Conservation (phyloP, 345 rosid genomes). For the Populus euphratica region DNA sequence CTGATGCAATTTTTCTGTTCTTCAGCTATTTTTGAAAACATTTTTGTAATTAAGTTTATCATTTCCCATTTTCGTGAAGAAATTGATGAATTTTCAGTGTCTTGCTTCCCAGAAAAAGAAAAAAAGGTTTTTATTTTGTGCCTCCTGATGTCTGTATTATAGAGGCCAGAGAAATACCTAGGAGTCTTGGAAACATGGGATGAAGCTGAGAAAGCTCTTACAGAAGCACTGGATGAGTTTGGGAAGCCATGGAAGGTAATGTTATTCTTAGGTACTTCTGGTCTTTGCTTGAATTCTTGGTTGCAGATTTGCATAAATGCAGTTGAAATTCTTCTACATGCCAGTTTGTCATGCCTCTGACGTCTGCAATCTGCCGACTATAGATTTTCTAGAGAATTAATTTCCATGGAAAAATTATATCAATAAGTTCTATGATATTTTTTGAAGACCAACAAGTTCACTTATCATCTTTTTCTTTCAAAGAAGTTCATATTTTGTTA, state of each 20-base stretch:
- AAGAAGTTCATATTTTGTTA: too few relatives aligned
- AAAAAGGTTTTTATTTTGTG: neutral
- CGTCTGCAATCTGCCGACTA: neutral
- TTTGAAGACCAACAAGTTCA: too few relatives aligned
- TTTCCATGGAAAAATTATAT: too few relatives aligned
- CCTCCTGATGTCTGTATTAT: slow-evolving; percentile 16
- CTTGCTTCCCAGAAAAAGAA: neutral
- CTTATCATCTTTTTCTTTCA: too few relatives aligned
- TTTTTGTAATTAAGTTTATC: neutral
- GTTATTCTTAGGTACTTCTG: neutral
- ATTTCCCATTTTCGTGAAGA: neutral
- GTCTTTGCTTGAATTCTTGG: neutral
- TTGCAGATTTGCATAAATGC: neutral
- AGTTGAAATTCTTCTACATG: neutral
- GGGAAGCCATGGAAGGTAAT: slow-evolving; percentile 87
- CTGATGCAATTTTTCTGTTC: neutral
- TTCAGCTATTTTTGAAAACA: neutral
- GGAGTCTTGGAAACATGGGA: slow-evolving; percentile 84
- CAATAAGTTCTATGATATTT: too few relatives aligned
- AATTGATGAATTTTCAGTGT: neutral
- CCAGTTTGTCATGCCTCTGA: neutral
- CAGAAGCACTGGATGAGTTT: slow-evolving; percentile 66
- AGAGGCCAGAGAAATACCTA: slow-evolving; percentile 95
- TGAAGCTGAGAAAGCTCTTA: slow-evolving; percentile 81
- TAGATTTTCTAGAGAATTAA: neutral